A percentile compares a stretch with the other conserved stretches of the same genome.
phyloP scores from a whole-genome alignment of 2,329 filamentous ascomycete species.

The Clonostachys sp. region DNA sequence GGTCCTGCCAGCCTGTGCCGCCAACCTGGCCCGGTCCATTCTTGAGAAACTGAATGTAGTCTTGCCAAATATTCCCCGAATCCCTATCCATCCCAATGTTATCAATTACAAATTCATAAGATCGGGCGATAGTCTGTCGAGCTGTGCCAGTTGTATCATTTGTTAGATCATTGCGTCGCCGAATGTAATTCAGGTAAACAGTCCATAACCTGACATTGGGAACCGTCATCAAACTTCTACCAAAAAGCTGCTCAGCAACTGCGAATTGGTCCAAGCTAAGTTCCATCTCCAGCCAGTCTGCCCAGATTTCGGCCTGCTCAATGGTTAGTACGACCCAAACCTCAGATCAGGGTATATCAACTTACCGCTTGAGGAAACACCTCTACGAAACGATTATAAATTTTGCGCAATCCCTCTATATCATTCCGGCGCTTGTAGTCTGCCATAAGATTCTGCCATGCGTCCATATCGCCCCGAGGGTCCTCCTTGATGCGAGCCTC shows the following conservation, averaged over 20 bases:
- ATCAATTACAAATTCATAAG: conserved; percentile 88
- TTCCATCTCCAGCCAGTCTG: conserved; percentile 85
- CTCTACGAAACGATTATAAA: conserved; percentile 82
- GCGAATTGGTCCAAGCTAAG: conserved; percentile 78
- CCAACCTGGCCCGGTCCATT: conserved; percentile 81
- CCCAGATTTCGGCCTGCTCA: conserved; percentile 82
- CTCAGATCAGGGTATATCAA: conserved; percentile 12
- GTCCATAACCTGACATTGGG: conserved; percentile 87
- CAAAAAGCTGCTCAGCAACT: conserved; percentile 79
- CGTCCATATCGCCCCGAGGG: conserved; percentile 85
- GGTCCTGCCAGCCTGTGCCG: conserved; percentile 88
- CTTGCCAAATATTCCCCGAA: conserved; percentile 84
- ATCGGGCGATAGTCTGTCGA: conserved; percentile 74
- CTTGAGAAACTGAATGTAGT: conserved; percentile 92
- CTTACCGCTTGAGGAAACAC: conserved; percentile 89
- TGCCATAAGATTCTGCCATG: conserved; percentile 83
- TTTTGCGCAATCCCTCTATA: conserved; percentile 72
- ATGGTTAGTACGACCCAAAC: background rate
- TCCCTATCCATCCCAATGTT: conserved; percentile 90
- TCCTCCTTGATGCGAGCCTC: conserved; percentile 92
- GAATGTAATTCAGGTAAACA: conserved; percentile 91
- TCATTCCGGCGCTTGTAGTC: conserved; percentile 81
- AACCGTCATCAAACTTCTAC: conserved; percentile 70
- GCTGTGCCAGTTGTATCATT: conserved; percentile 75
- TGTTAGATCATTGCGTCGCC: conserved; percentile 77